A percentile compares a stretch with the other conserved stretches of the same genome.
Evolutionary conservation across 306 rosid genomes (phyloP).

Genomic region (Vigna trinervia): DNA sequence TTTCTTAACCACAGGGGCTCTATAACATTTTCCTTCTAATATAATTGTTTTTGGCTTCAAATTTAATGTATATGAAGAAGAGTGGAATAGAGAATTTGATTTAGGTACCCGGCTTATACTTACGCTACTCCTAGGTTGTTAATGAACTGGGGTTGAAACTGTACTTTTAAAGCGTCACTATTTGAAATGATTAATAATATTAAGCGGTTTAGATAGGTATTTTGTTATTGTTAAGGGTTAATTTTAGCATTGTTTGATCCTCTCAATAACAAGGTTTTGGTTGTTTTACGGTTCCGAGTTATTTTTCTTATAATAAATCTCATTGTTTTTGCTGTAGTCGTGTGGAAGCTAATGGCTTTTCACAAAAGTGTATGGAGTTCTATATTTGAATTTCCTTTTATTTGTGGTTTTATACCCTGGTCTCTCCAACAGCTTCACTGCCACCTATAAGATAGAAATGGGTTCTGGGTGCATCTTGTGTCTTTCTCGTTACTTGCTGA

Average conservation of each 20-base stretch:
- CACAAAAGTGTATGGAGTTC: conserved; percentile 8
- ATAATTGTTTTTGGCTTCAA: neutral
- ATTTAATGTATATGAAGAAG: too few species aligned
- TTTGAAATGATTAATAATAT: too few species aligned
- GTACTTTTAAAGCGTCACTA: neutral
- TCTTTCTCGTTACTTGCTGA: neutral
- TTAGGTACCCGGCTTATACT: too few species aligned
- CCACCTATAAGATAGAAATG: neutral
- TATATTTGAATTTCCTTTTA: conserved; percentile 5
- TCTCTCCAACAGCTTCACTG: neutral
- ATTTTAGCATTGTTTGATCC: conserved; percentile 4
- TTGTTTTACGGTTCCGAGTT: neutral
- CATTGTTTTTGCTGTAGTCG: neutral
- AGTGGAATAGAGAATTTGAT: neutral
- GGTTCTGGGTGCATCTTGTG: neutral
- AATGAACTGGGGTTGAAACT: too few species aligned
- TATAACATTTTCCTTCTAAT: neutral
- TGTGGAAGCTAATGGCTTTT: conserved; percentile 12
- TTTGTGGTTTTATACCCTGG: neutral
- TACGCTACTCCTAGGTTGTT: neutral
- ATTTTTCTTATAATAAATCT: conserved; percentile 16
- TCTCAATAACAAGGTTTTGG: neutral
- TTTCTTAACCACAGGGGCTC: neutral
- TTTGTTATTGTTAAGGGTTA: neutral
- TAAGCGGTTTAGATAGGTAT: neutral